Percentiles rank a stretch among this genome's conserved stretches.
These are phyloP conservation scores for Tetrapisispora namnaoensis DNA, from an alignment of 805 yeast genomes.

Conservation along the genomic window DNA sequence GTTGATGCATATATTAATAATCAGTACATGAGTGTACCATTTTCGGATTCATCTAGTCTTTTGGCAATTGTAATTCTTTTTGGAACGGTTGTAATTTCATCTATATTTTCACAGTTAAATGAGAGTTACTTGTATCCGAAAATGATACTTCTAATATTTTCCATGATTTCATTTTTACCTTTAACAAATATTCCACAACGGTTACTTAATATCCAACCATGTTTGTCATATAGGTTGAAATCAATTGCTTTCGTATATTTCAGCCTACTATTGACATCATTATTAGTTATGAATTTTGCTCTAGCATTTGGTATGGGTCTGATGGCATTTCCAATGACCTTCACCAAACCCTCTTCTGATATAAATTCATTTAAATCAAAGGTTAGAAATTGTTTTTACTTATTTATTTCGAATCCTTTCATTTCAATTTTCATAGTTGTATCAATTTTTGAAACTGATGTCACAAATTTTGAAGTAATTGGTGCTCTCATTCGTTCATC, in stretches of 20 bases:
- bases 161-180: constrained; percentile 15
- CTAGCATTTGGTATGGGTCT: constrained; percentile 65
- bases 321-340: constrained; percentile 64
- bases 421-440: constrained; percentile 27
- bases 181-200: constrained; percentile 4
- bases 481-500: constrained; percentile 52
- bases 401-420: constrained; percentile 46
- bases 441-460: constrained; percentile 26
- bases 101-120: constrained; percentile 14
- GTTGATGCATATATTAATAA: constrained; percentile 43
- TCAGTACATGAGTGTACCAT: constrained; percentile 8
- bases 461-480: constrained; percentile 34
- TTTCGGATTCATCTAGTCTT: constrained; percentile 14
- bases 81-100: constrained; percentile 24
- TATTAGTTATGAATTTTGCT: constrained; percentile 77
- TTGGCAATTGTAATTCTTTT: constrained; percentile 21
- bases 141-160: constrained; percentile 11
- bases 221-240: constrained; percentile 28
- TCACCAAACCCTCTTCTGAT: constrained; percentile 29
- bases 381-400: constrained; percentile 27
- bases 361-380: neutral
- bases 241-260: constrained; percentile 46
- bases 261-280: constrained; percentile 59
- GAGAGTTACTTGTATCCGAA: constrained; percentile 9
- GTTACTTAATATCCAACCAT: neutral